phyloP scores from a whole-genome alignment of 768 basidiomycete species.

The Steccherinum ochraceum region DNA sequence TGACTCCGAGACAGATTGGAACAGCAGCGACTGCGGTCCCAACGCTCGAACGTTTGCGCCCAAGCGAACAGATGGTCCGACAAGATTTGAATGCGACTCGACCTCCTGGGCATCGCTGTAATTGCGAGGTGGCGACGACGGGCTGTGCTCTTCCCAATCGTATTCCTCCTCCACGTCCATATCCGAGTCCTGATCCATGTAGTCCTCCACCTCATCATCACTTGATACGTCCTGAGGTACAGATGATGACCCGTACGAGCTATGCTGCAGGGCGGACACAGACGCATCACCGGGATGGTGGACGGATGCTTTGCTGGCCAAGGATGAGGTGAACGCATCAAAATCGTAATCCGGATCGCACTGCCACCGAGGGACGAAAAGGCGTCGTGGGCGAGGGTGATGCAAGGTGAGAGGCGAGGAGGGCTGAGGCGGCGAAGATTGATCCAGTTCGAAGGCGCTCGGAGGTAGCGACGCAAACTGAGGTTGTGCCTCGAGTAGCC shows the following conservation, averaged over 20 bases:
- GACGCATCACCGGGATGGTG: neutral
- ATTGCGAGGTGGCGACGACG: neutral
- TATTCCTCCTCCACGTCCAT: neutral
- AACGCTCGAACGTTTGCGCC: neutral
- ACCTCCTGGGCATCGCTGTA: neutral
- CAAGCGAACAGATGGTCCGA: neutral
- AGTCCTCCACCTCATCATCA: neutral
- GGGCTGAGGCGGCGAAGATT: neutral
- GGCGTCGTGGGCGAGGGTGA: slow-evolving; percentile 7
- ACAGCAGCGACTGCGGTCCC: slow-evolving; percentile 2
- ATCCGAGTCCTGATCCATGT: slow-evolving; percentile 1
- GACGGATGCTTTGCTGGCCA: neutral
- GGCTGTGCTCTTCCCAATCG: neutral
- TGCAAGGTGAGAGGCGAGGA: slow-evolving; percentile 5
- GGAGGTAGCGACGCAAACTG: neutral
- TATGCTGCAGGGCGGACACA: too few species aligned
- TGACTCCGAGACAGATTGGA: slow-evolving; percentile 7
- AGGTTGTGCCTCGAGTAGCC: neutral
- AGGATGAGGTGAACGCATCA: slow-evolving; percentile 2
- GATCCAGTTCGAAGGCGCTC: neutral
- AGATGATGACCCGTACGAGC: neutral
- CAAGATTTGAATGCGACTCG: neutral
- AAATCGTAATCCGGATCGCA: slow-evolving; percentile 9
- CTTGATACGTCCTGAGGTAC: neutral
- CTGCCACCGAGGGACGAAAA: slow-evolving; percentile 9